Evolutionary conservation across 208 protist genomes (phyloP), one percentile per base, ranked within the genome.

Genomic region (Leishmania arabica): DNA sequence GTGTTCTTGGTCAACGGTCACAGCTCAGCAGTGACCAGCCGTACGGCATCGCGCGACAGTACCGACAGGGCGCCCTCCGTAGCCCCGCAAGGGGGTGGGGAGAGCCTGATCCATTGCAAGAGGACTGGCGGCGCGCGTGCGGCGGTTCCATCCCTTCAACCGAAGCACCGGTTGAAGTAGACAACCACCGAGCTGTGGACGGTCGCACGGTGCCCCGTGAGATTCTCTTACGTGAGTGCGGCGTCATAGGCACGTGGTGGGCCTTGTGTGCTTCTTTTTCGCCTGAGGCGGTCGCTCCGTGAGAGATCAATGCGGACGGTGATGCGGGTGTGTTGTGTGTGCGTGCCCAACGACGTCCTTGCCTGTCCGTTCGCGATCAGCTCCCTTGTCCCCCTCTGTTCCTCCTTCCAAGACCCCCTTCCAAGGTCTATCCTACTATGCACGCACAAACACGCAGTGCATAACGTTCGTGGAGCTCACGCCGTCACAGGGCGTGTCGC

Each of bases 31-130:
- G 65, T 75, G 34, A 54, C 64, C 9, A n/a, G 64, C 21, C 82
- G 71, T 47, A 81, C 53, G 13, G 82, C 72, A 27, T 81, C 77
- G 31, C 82, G 82, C 24, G 72, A 79, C 27, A 58, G 81, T 42
- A 21, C 42, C 24, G 40, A 60, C 56, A 40, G 49, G 9, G 9
- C 17, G 19, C 74, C 2, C 27, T 21, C 74, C 37, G 40, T 51
- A 47, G 74, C 27, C 24, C 27, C 27, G 13, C 51, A 76, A 45
- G n/a, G 37, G 8, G 74, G 56, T 65, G 74, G 34, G 49, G 51
- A 31, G 37, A 47, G 56, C 47, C 54, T 64, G 17, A 3, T 2
- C 0, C 53, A 17, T 40, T 34, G 47, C 60, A 76, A 40, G 58
- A 31, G 45, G 68, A 56, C n/a, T 65, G 72, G 0, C 15, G 34